Evolutionary conservation across 2,329 filamentous ascomycete genomes (phyloP).

Genomic region (Clonostachys rosea): DNA sequence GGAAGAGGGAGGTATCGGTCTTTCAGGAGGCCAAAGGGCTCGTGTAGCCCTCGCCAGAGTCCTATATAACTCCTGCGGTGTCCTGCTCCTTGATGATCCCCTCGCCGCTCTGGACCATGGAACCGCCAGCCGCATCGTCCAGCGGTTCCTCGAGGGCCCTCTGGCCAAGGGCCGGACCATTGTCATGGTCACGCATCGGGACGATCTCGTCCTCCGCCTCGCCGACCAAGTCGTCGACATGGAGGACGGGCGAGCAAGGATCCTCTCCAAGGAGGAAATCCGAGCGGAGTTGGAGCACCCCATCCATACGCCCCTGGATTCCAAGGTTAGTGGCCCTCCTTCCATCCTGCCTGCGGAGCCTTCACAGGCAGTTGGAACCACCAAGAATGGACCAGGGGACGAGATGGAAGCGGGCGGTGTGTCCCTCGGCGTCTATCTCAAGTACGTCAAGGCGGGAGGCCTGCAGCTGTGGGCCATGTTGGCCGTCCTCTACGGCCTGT

Average conservation of each 20-base stretch:
- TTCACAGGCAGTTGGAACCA: slow-evolving; percentile 8
- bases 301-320: slow-evolving; percentile 16
- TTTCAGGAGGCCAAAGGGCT: slow-evolving; percentile 61
- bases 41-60: slow-evolving; percentile 59
- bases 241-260: slow-evolving; percentile 49
- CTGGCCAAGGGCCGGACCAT: slow-evolving; percentile 62
- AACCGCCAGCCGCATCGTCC: slow-evolving; percentile 59
- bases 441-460: slow-evolving; percentile 78
- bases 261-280: slow-evolving; percentile 41
- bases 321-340: not conserved
- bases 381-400: slow-evolving; percentile 23
- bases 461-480: slow-evolving; percentile 68
- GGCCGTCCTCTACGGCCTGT: slow-evolving; percentile 56
- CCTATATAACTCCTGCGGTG: slow-evolving; percentile 51
- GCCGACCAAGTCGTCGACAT: slow-evolving; percentile 73
- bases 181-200: slow-evolving; percentile 74
- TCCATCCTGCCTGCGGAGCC: slow-evolving; percentile 10
- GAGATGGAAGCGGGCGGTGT: slow-evolving; percentile 59
- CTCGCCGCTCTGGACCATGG: slow-evolving; percentile 60
- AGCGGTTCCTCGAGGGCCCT: slow-evolving; percentile 52
- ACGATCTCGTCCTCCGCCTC: slow-evolving; percentile 71
- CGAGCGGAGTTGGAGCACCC: slow-evolving; percentile 28
- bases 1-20: slow-evolving; percentile 57
- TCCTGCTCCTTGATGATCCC: slow-evolving; percentile 58
- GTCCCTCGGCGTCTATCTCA: slow-evolving; percentile 72